Evolutionary conservation across 768 basidiomycete genomes (phyloP), one percentile per base, ranked within the genome.

Genomic region (Butyriboletus loyo): DNA sequence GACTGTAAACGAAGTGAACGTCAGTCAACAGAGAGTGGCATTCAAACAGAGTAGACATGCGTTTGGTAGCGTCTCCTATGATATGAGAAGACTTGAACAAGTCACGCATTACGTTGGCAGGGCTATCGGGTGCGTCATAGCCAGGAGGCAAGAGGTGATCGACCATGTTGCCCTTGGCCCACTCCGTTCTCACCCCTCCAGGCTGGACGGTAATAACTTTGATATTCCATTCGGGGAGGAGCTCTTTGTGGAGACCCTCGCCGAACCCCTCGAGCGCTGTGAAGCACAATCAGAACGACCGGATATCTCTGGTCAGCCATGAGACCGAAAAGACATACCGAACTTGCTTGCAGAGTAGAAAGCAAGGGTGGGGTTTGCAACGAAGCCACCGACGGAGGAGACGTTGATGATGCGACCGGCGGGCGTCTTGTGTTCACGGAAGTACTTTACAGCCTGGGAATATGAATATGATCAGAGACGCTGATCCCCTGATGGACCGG

Each of bases 351-450:
- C 63, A 48, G 34, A 54, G 40, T 62, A 63, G 37, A 49, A 63
- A 2, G 58, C 52, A 2, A 66, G 55, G 21, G 59, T 53, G 11
- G 65, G 52, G 22, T 51, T 38, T 1, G 40, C 55, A 5, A 13
- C 21, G 49, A 66, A 65, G 17, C 65, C 65, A 27, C 49, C 57
- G 3, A 14, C 53, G 5, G 61, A 64, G 6, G 61, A 61, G 22
- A 65, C 27, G 6, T 66, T 66, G 50, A 65, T 36, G 36, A 64
- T 52, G 31, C 62, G 62, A 30, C 62, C 62, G 0, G 62, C 54
- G 1, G 62, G 52, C 6, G n/a, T 47, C 21, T 69, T 67, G 45
- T 59, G 56, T n/a, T 66, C 65, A 7, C 67, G 62, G 55, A 73
- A 72, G 46, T 63, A 66, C 39, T 53, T 58, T 11, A 73, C 63